Evolutionary conservation across 2,329 filamentous ascomycete genomes (phyloP).

Genomic region (Colletotrichum phormii): DNA sequence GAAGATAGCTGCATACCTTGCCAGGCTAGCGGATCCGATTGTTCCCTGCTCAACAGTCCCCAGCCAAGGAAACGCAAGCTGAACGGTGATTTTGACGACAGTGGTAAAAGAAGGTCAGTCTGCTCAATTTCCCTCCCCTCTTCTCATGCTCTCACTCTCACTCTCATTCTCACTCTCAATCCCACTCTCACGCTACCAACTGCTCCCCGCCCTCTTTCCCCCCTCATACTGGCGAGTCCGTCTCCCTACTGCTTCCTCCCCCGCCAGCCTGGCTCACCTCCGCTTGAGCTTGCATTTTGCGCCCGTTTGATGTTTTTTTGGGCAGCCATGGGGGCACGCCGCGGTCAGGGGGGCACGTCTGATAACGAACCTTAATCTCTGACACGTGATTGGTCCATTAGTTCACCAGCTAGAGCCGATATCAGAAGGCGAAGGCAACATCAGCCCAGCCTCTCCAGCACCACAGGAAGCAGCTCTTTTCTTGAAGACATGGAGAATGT

Average conservation of each 20-base stretch:
- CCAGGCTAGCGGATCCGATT: constrained; percentile 81
- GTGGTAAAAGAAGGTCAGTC: constrained; percentile 78
- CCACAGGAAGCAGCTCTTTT: constrained; percentile 70
- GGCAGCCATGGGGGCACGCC: constrained; percentile 24
- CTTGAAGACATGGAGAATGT: constrained; percentile 79
- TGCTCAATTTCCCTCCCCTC: constrained; percentile 13
- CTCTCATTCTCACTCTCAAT: neutral
- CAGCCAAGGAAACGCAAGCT: constrained; percentile 84
- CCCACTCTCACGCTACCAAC: neutral
- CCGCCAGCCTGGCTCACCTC: neutral
- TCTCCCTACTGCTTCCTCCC: neutral
- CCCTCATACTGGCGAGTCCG: neutral
- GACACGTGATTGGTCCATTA: constrained; percentile 63
- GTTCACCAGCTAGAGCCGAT: constrained; percentile 68
- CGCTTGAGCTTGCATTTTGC: constrained; percentile 28
- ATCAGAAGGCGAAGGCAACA: constrained; percentile 65
- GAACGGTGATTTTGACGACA: constrained; percentile 69
- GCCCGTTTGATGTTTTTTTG: constrained; percentile 26
- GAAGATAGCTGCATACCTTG: constrained; percentile 80
- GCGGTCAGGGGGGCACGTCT: constrained; percentile 25
- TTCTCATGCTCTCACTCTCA: neutral
- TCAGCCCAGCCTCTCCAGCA: constrained; percentile 70
- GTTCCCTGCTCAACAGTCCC: constrained; percentile 82
- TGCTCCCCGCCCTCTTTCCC: neutral
- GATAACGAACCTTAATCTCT: constrained; percentile 47